Evolutionary conservation across 176 grass and related monocot species (phyloP).

Genomic region (Musa schizocarpa): DNA sequence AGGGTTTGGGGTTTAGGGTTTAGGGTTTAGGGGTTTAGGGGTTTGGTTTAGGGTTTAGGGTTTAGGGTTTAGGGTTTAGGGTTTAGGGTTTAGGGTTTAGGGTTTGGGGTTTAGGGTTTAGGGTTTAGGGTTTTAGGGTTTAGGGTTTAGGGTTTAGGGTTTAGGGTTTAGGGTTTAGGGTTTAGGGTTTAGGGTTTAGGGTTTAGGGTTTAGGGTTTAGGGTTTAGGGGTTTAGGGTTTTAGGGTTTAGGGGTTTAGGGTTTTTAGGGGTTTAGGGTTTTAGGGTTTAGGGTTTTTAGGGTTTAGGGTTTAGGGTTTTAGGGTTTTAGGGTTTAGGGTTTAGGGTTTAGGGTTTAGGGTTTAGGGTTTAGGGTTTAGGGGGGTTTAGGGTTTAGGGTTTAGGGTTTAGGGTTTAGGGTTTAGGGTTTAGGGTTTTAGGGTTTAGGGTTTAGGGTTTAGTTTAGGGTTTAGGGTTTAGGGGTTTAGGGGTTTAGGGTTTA

Average conservation of each 20-base stretch:
- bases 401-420: not conserved
- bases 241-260: constrained; percentile 11
- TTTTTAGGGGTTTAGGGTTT: constrained; percentile 3
- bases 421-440: too few relatives aligned
- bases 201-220: constrained; percentile 10
- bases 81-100: constrained; percentile 4
- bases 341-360: not conserved
- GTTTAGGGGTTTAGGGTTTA: not conserved
- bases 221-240: constrained; percentile 6
- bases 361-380: not conserved
- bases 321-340: not conserved
- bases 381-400: not conserved
- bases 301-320: not conserved
- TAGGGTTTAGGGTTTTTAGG: constrained; percentile 4
- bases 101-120: not conserved
- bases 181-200: not conserved
- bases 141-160: not conserved
- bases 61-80: constrained; percentile 4
- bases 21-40: constrained; percentile 4
- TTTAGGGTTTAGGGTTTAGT: not conserved
- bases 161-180: not conserved
- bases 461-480: not conserved
- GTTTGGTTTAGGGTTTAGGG: too few relatives aligned
- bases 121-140: constrained; percentile 4
- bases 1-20: not conserved